Conservation (phyloP, 352 stramenopile genomes). For the Pythium aristosporum region DNA sequence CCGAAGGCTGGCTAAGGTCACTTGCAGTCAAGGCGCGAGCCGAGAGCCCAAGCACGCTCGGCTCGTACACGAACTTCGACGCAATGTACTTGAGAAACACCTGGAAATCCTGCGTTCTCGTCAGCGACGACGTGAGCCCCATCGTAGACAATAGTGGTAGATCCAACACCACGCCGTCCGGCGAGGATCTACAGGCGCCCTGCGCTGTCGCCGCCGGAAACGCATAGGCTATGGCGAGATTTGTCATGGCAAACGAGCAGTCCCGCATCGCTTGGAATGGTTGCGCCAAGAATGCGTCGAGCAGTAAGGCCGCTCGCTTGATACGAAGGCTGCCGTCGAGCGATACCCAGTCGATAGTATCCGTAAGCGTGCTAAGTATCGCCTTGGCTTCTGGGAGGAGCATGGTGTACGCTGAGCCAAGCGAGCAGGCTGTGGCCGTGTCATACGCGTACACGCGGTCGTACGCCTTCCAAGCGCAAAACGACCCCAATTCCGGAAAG, state of each 20-base stretch:
- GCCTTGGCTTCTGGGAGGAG: background rate
- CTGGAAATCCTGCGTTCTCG: constrained; percentile 42
- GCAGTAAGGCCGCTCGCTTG: constrained; percentile 36
- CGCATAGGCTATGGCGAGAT: constrained; percentile 30
- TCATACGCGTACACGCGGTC: constrained; percentile 27
- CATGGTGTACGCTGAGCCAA: constrained; percentile 3
- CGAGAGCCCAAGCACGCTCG: constrained; percentile 30
- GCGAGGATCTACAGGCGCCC: constrained; percentile 21
- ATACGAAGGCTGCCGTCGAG: constrained; percentile 20
- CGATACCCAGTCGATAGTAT: constrained; percentile 9
- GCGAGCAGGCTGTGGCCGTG: constrained; percentile 4
- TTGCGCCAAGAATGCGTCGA: constrained; percentile 53
- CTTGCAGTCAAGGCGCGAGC: background rate
- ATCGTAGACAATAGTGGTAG: constrained; percentile 32
- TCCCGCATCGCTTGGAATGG: constrained; percentile 32
- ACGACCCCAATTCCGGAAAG: constrained; percentile 46
- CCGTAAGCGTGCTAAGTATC: constrained; percentile 8
- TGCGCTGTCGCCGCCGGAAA: constrained; percentile 22
- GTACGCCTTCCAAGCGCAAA: constrained; percentile 32
- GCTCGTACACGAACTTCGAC: constrained; percentile 59
- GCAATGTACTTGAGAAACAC: constrained; percentile 48
- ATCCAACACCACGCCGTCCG: constrained; percentile 31
- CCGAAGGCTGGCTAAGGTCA: constrained; percentile 2
- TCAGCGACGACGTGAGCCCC: constrained; percentile 31
- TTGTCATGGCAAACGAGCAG: constrained; percentile 32